Evolutionary conservation across 345 rosid species (phyloP), one percentile per base, ranked within the genome.

Genomic region (Hypericum androsaemum): DNA sequence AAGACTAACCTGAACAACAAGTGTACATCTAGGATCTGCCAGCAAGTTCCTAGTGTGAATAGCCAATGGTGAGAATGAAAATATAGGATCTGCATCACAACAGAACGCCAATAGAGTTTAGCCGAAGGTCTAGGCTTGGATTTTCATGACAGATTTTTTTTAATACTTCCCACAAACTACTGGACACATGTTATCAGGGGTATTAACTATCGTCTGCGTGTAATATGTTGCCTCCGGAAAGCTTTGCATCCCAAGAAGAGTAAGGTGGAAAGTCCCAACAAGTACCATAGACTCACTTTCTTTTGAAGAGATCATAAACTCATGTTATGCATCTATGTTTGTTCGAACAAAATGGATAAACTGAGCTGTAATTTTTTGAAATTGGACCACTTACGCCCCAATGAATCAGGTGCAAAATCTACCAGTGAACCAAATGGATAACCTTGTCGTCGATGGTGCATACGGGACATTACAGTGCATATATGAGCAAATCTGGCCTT

Each of bases 401-500:
- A 66, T 6, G 80, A 52, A 81, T 92, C 98, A 57, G 98, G 81
- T 14, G 87, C 94, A 71, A 92, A 92, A 64, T 92, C 98, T 45
- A 92, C 94, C 67, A 92, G 73, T 14, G 94, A 85, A 37, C 97
- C 97, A 77, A 92, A 92, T 10, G 97, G 98, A 56, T 88, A 92
- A 15, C 98, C 97, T 81, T 83, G 88, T 62, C 98, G 67, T 37
- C 98, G 77, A 64, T 88, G 97, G 73, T 92, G 98, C 98, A 92
- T 88, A 65, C 73, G 79, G 62, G 97, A 92, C 95, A 88, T 92
- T 56, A 83, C 83, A 9, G 98, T 83, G 80, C 96, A 92, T 57
- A 92, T 52, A 79, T 92, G 97, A 64, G 96, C 98, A 74, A 88
- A 92, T 69, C 94, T 81, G 42, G 97, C 95, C 97, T 92, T 73